phyloP scores from a whole-genome alignment of 2,329 filamentous ascomycete species.

The Colletotrichum gloeosporioides region DNA sequence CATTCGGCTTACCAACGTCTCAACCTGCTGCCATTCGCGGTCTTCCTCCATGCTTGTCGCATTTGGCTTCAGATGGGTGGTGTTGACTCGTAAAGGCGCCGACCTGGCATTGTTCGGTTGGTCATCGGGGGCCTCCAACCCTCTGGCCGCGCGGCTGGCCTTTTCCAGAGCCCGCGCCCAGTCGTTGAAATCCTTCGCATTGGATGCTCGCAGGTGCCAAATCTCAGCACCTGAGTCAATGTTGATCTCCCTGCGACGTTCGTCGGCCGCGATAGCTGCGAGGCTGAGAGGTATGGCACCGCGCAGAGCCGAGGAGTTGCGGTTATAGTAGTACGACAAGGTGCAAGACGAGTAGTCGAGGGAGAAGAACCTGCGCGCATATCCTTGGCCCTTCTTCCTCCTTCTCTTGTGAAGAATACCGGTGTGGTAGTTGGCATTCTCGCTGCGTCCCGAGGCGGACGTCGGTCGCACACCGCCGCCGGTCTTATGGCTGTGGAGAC shows the following conservation, averaged over 20 bases:
- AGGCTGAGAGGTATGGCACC: constrained; percentile 92
- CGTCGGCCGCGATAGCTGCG: constrained; percentile 89
- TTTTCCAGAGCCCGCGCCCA: constrained; percentile 89
- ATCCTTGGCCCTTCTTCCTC: constrained; percentile 92
- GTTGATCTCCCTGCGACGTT: constrained; percentile 87
- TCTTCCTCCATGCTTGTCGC: constrained; percentile 64
- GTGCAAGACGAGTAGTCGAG: constrained; percentile 94
- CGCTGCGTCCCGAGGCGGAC: constrained; percentile 59
- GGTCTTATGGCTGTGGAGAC: constrained; percentile 58
- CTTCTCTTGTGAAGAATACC: constrained; percentile 88
- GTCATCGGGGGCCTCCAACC: constrained; percentile 39
- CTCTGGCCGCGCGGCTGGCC: constrained; percentile 72
- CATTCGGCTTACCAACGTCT: constrained; percentile 83
- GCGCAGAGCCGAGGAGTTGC: constrained; percentile 88
- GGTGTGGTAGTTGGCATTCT: constrained; percentile 72
- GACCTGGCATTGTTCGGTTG: constrained; percentile 21
- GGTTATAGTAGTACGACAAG: constrained; percentile 94
- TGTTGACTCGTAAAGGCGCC: constrained; percentile 31
- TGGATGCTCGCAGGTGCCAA: constrained; percentile 89
- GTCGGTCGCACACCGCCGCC: constrained; percentile 44
- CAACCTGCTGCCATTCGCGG: constrained; percentile 85
- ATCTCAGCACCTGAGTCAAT: constrained; percentile 97
- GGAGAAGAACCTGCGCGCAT: constrained; percentile 92
- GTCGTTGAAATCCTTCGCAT: constrained; percentile 81
- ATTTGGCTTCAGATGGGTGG: constrained; percentile 28